Base-by-base conservation (phyloP, 768 basidiomycete species). In the Pleurotus tuber-regium region DNA sequence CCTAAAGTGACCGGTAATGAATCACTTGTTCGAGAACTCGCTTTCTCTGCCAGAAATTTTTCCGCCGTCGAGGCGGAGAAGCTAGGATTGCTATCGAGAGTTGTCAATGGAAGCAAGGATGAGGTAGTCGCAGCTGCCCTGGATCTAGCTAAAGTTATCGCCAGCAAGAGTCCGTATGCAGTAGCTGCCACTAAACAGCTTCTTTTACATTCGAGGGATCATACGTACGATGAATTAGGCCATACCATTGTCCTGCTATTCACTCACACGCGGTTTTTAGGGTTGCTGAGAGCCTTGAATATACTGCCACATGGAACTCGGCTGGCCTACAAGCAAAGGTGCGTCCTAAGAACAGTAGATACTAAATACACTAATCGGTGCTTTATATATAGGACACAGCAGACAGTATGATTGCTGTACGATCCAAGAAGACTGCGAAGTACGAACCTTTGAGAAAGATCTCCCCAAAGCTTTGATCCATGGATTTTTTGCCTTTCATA, bases 121-220 rank as follows among this genome's bases (percentile, higher is more conserved):
- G 86, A 82, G 36, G 93, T 95, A 0, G 65, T 87, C 3, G 63
- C 67, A 4, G 83, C 78, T 1, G 89, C 91, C 0, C 53, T 92
- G n/a, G 71, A 78, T 11, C 69, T 88, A 11, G 92, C 88, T 0
- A 69, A 69, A 51, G 60, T 75, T 1, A 87, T 94, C 24, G 87
- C 88, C 29, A 55, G 58, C 18, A 94, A 94, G 69, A 87, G 85
- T 28, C 93, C 93, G 0, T 69, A 95, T 2, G 93, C 92, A 0
- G 82, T 90, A 0, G 57, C 77, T 0, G 82, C 87, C 1, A 85
- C 90, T 4, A 97, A 96, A 70, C 83, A 82, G 52, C 66, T 95
- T 0, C 71, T 96, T 43, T 72, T 79, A 11, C 90, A 96, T 67
- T 75, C 90, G 4, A 66, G 88, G 51, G 92, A 96, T 63, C 86